Conservation (phyloP, 371 early-diverging fungal species). For the Rhizomucor pusillus region DNA sequence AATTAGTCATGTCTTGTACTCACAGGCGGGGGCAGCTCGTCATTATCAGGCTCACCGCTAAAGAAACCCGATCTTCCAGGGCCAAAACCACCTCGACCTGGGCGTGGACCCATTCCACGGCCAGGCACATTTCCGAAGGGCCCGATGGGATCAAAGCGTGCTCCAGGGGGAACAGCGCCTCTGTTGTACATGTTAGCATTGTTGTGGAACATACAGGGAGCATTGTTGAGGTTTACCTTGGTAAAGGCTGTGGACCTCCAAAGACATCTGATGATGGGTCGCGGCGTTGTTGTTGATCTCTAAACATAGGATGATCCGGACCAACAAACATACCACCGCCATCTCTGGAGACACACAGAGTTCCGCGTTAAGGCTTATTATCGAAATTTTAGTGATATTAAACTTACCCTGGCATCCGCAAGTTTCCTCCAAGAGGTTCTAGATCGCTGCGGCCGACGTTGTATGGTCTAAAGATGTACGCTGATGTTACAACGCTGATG, state of each 20-base stretch:
- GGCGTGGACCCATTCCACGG: constrained; percentile 29
- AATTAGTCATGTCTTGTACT: constrained; percentile 13
- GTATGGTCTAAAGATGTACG: constrained; percentile 30
- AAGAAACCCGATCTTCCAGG: constrained; percentile 38
- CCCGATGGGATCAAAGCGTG: constrained; percentile 90
- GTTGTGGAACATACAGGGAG: too few species aligned
- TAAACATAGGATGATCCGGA: constrained; percentile 90
- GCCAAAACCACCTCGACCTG: constrained; percentile 36
- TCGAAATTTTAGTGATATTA: background rate
- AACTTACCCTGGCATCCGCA: constrained; percentile 49
- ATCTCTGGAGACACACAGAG: constrained; percentile 8
- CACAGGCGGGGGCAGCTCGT: constrained; percentile 76
- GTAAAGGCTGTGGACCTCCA: constrained; percentile 53
- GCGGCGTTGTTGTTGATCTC: constrained; percentile 34
- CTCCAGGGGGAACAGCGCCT: constrained; percentile 91
- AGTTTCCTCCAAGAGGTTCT: constrained; percentile 44
- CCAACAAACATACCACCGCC: constrained; percentile 89
- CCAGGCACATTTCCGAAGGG: constrained; percentile 69
- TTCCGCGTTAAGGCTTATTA: constrained; percentile 2
- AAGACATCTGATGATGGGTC: constrained; percentile 38
- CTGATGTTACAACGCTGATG: background rate
- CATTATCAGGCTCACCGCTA: constrained; percentile 77
- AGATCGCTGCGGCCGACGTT: constrained; percentile 63
- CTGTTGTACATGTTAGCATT: constrained; percentile 15
- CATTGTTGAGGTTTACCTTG: constrained; percentile 27